These are phyloP conservation scores for Blastocystis sp. DNA, from an alignment of 352 stramenopile genomes.

Conservation along the genomic window DNA sequence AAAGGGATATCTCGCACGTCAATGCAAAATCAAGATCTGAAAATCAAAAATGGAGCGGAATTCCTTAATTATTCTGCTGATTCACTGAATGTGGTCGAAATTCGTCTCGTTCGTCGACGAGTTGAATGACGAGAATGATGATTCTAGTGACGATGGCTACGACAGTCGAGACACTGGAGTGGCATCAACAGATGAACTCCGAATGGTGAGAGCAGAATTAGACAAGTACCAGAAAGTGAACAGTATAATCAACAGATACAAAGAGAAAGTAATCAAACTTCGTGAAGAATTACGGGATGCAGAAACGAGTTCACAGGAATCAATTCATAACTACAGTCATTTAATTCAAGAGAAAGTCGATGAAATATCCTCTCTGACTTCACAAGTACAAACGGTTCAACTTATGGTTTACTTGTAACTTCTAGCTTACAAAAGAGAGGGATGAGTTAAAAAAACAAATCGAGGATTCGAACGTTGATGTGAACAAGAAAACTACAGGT, in stretches of 20 bases:
- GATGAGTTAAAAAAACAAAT: background rate
- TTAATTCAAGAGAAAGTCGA: conserved; percentile 27
- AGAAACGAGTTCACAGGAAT: conserved; percentile 35
- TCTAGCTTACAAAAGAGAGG: background rate
- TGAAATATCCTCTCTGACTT: background rate
- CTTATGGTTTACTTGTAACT: background rate
- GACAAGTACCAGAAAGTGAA: background rate
- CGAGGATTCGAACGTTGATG: background rate
- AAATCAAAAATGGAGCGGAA: conserved; percentile 1
- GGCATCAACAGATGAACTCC: background rate
- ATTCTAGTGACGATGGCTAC: background rate
- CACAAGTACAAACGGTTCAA: background rate
- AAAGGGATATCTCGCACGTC: background rate
- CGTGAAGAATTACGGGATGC: conserved; percentile 32
- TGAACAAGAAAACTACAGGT: background rate
- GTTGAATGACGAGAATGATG: conserved; percentile 1
- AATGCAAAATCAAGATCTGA: background rate
- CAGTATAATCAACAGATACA: background rate
- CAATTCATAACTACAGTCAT: conserved; percentile 18
- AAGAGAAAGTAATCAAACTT: conserved; percentile 27
- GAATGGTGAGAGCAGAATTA: background rate
- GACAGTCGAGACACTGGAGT: background rate
- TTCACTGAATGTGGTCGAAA: conserved; percentile 44
- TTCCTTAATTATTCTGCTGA: background rate
- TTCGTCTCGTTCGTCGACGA: conserved; percentile 55